These are phyloP conservation scores for Leccinum pachyderme DNA, from an alignment of 1,284 basidiomycete genomes.

Conservation along the genomic window DNA sequence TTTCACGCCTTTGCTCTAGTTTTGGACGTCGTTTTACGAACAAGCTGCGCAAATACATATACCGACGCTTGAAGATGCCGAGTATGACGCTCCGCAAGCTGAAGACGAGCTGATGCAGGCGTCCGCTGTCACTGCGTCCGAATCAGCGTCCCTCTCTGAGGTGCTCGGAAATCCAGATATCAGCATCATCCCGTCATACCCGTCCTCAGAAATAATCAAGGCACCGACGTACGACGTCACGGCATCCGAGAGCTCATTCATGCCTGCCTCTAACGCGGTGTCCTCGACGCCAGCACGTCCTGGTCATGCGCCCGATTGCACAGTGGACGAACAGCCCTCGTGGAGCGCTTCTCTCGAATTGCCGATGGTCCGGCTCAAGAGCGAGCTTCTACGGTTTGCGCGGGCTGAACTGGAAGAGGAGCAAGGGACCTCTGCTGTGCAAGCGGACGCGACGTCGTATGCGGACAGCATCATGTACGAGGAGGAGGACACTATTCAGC, in stretches of 20 bases:
- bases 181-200: background rate
- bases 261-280: conserved; percentile 59
- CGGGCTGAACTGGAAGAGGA: conserved; percentile 26
- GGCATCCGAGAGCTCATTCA: conserved; percentile 64
- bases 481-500: conserved; percentile 33
- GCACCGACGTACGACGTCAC: conserved; percentile 28
- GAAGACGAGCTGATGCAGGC: conserved; percentile 44
- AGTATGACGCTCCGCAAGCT: conserved; percentile 48
- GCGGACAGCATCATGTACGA: conserved; percentile 32
- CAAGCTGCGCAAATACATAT: conserved; percentile 85
- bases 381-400: conserved; percentile 61
- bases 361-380: conserved; percentile 71
- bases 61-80: conserved; percentile 67
- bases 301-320: conserved; percentile 38
- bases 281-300: conserved; percentile 72
- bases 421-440: conserved; percentile 13
- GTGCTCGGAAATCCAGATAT: background rate
- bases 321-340: conserved; percentile 49
- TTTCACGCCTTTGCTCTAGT: conserved; percentile 44
- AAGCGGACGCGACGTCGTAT: conserved; percentile 19
- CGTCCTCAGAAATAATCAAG: background rate
- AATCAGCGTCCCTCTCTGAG: conserved; percentile 9
- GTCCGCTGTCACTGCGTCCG: conserved; percentile 22
- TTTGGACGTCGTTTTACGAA: conserved; percentile 96
- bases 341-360: conserved; percentile 73